Evolutionary conservation across 148 eudicot species (phyloP), one percentile per base, ranked within the genome.

Genomic region (Suaeda aralocaspica): DNA sequence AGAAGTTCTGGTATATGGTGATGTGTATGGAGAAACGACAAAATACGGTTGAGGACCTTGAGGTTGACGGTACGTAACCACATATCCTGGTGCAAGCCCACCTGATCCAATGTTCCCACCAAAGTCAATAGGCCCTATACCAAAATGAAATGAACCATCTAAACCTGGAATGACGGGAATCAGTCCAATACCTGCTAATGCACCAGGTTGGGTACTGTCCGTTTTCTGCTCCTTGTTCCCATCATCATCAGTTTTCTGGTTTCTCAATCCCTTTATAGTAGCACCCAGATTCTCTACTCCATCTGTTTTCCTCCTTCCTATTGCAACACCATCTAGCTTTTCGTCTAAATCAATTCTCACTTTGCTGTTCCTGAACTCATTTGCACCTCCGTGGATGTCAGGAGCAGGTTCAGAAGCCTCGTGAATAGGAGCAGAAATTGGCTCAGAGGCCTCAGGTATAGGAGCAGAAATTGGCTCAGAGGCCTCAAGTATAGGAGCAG

Each of bases 81-180:
- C 52, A n/a, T 67, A 53, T 10, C 69, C 74, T 5, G 67, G 73
- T 29, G 70, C 58, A 3, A 30, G 2, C 12, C 41, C 6, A 24
- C 80, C 73, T 5, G 57, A 41, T 50, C 64, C 57, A 57, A 60
- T 31, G 59, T 26, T 58, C 29, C 64, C 64, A 19, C 80, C 76
- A 11, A 72, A 61, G 13, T 63, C 69, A 24, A 77, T 67, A 21
- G 73, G 76, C 18, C 80, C 80, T 26, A 72, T 0, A 46, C 34
- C 26, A 53, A 77, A 72, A 49, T 61, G 76, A 55, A 72, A 72
- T 19, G 61, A 48, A 1, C 73, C 76, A 60, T 67, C 64, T 48
- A 67, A 26, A 0, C 73, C 75, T 4, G 68, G 61, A 26, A 42
- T 2, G 15, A 44, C 18, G 15, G 76, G 76, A 22, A 49, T 15